Conservation (phyloP, 1,139 yeast genomes). For the Nakaseomyces kungkrabaensis region DNA sequence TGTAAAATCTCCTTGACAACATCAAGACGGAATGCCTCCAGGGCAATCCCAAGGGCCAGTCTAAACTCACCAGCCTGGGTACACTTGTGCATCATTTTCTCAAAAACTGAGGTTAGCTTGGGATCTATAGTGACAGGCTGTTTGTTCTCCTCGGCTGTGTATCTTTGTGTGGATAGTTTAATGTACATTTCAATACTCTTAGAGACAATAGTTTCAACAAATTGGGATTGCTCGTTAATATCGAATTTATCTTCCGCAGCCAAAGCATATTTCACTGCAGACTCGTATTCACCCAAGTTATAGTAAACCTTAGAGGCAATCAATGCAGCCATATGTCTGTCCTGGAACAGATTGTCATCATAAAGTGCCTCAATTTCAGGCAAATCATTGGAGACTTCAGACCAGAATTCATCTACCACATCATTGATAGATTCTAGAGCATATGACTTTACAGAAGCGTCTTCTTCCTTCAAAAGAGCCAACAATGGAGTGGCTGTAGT, state of each 20-base stretch:
- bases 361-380: slow-evolving; percentile 80
- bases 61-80: slow-evolving; percentile 59
- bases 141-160: slow-evolving; percentile 31
- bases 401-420: slow-evolving; percentile 90
- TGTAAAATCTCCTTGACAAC: slow-evolving; percentile 56
- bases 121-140: slow-evolving; percentile 38
- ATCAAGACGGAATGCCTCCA: slow-evolving; percentile 83
- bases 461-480: slow-evolving; percentile 80
- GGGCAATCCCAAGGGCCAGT: slow-evolving; percentile 82
- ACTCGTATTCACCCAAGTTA: slow-evolving; percentile 87
- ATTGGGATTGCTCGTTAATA: slow-evolving; percentile 66
- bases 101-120: slow-evolving; percentile 62
- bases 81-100: slow-evolving; percentile 78
- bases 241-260: slow-evolving; percentile 71
- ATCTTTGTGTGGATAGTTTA: slow-evolving; percentile 47
- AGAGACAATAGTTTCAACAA: slow-evolving; percentile 85
- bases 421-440: slow-evolving; percentile 76
- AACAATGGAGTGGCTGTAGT: slow-evolving; percentile 83
- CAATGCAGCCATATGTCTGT: slow-evolving; percentile 78
- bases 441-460: slow-evolving; percentile 64
- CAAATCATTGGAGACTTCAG: slow-evolving; percentile 88
- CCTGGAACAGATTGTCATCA: slow-evolving; percentile 71
- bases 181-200: slow-evolving; percentile 84
- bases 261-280: slow-evolving; percentile 81
- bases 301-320: slow-evolving; percentile 91